Percentiles rank a stretch among this genome's conserved stretches.
phyloP scores from a whole-genome alignment of 768 basidiomycete genomes.

The Gyrodon lividus region DNA sequence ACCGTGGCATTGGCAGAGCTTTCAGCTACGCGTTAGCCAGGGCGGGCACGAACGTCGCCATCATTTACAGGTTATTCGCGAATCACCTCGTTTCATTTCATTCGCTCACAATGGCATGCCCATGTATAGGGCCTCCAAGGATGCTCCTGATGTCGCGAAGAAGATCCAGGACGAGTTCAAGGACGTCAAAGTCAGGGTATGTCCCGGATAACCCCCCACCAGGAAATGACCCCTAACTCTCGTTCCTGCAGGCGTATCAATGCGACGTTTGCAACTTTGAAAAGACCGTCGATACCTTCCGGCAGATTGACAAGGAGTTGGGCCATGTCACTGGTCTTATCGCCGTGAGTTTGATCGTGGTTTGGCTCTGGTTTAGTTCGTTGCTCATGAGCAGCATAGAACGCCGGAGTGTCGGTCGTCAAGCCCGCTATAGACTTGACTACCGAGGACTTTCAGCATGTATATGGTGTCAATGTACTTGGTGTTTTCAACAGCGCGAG shows the following conservation, averaged over 20 bases:
- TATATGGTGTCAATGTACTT: slow-evolving; percentile 60
- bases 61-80: slow-evolving; percentile 50
- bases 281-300: slow-evolving; percentile 43
- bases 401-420: slow-evolving; percentile 61
- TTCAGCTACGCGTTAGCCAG: slow-evolving; percentile 51
- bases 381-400: slow-evolving; percentile 31
- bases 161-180: slow-evolving; percentile 46
- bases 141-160: slow-evolving; percentile 48
- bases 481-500: slow-evolving; percentile 66
- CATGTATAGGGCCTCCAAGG: slow-evolving; percentile 39
- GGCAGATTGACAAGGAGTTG: slow-evolving; percentile 48
- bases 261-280: slow-evolving; percentile 56
- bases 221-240: neutral
- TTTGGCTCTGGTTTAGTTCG: accelerated
- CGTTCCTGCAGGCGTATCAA: slow-evolving; percentile 49
- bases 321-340: slow-evolving; percentile 52
- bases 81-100: neutral
- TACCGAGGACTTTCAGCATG: slow-evolving; percentile 51
- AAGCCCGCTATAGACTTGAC: slow-evolving; percentile 61
- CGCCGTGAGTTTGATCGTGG: slow-evolving; percentile 38
- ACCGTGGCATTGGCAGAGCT: slow-evolving; percentile 59
- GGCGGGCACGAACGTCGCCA: slow-evolving; percentile 57
- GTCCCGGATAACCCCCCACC: neutral
- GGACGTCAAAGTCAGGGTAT: slow-evolving; percentile 40
- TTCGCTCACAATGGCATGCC: neutral